Percentiles rank a stretch among this genome's conserved stretches.
These are phyloP conservation scores for Malbranchea cinnamomea DNA, from an alignment of 2,329 filamentous ascomycete genomes.

Conservation along the genomic window DNA sequence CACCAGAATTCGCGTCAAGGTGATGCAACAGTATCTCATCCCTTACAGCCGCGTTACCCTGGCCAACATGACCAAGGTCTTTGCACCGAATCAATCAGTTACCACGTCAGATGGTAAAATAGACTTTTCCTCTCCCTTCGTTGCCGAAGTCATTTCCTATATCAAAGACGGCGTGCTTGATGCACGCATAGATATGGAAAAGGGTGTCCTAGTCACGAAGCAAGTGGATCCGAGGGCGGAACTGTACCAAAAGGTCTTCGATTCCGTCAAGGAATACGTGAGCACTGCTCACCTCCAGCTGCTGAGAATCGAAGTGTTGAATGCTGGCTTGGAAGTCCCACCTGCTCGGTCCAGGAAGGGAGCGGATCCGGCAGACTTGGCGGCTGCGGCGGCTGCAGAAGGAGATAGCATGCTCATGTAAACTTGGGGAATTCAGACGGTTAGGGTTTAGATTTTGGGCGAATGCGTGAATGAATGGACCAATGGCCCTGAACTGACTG, in stretches of 20 bases:
- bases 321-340: constrained; percentile 60
- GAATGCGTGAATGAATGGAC: too few species aligned
- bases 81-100: constrained; percentile 46
- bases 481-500: too few species aligned
- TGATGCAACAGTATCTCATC: constrained; percentile 82
- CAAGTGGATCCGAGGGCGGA: constrained; percentile 49
- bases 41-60: constrained; percentile 82
- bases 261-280: constrained; percentile 56
- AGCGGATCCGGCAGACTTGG: constrained; percentile 1
- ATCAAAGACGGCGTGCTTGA: constrained; percentile 58
- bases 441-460: too few species aligned
- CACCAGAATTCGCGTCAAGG: constrained; percentile 65
- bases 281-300: constrained; percentile 61
- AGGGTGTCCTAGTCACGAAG: constrained; percentile 61
- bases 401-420: not conserved
- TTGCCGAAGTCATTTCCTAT: constrained; percentile 57
- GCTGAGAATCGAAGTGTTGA: constrained; percentile 58
- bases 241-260: constrained; percentile 56
- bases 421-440: too few species aligned
- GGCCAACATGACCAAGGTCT: constrained; percentile 60
- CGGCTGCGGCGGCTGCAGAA: constrained; percentile 1
- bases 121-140: constrained; percentile 19
- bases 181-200: constrained; percentile 72
- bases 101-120: constrained; percentile 35
- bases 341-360: constrained; percentile 9